Percentiles rank a stretch among this genome's conserved stretches.
phyloP scores from a whole-genome alignment of 192 early-diverging fungal genomes.

The Cetraspora pellucida region DNA sequence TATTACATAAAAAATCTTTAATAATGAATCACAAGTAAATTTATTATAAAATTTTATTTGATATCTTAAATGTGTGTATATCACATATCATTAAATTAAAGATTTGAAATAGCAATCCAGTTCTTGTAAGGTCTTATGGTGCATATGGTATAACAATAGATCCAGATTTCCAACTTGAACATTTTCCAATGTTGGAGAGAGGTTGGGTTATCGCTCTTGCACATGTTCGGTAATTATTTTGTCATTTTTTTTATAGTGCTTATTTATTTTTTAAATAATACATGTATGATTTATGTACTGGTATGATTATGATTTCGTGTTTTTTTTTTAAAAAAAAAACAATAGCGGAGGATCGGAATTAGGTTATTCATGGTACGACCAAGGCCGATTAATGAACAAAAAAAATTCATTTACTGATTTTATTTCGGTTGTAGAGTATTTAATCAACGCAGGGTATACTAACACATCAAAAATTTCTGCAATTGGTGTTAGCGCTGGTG shows the following conservation, averaged over 20 bases:
- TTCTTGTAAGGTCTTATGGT: conserved; percentile 76
- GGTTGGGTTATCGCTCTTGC: conserved; percentile 83
- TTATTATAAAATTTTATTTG: background rate
- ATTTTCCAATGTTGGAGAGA: conserved; percentile 75
- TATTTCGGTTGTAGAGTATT: conserved; percentile 63
- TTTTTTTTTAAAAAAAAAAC: too few species aligned
- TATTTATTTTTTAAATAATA: background rate
- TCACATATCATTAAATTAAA: background rate
- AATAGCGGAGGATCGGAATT: conserved; percentile 78
- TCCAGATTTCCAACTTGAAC: conserved; percentile 73
- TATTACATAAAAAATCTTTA: conserved; percentile 59
- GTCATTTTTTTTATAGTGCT: background rate
- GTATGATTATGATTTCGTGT: background rate
- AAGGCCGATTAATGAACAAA: conserved; percentile 72
- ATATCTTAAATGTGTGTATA: background rate
- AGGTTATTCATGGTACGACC: conserved; percentile 76
- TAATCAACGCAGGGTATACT: conserved; percentile 63
- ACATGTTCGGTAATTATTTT: conserved; percentile 59
- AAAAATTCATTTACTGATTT: conserved; percentile 75
- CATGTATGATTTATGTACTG: background rate
- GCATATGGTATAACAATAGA: conserved; percentile 80
- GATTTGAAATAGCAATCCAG: conserved; percentile 45
- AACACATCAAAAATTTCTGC: conserved; percentile 58
- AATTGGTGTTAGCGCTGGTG: conserved; percentile 78
- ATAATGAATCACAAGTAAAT: conserved; percentile 45